phyloP scores from a whole-genome alignment of 2,329 filamentous ascomycete genomes.

The Ascochyta fabae region DNA sequence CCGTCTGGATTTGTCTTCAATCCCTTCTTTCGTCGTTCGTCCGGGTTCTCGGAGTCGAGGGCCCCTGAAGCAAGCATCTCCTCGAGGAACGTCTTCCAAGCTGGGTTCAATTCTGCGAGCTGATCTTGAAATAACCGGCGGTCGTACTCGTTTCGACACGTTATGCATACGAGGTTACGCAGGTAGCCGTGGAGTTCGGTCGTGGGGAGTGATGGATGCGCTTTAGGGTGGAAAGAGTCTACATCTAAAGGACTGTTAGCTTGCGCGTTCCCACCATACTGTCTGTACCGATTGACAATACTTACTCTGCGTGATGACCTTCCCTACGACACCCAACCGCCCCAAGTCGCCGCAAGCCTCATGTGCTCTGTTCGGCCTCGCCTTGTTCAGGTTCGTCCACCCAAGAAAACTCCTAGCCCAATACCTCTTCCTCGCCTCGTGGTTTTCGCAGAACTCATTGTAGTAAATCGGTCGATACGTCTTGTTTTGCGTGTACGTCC shows the following conservation, averaged over 20 bases:
- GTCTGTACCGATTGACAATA: neutral
- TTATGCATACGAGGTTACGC: conserved; percentile 78
- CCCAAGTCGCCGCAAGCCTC: conserved; percentile 76
- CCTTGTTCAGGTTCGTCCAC: conserved; percentile 81
- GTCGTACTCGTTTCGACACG: conserved; percentile 74
- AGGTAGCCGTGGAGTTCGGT: conserved; percentile 93
- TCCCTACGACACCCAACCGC: conserved; percentile 72
- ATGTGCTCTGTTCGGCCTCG: conserved; percentile 81
- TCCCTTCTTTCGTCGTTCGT: conserved; percentile 70
- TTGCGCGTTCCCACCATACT: neutral
- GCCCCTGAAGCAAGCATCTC: conserved; percentile 77
- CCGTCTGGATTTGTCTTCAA: conserved; percentile 91
- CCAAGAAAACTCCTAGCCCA: conserved; percentile 96
- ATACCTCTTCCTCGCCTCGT: conserved; percentile 88
- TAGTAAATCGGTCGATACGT: conserved; percentile 91
- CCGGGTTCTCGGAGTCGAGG: conserved; percentile 76
- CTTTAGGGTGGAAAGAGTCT: conserved; percentile 84
- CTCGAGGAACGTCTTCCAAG: conserved; percentile 79
- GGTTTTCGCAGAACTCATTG: conserved; percentile 81
- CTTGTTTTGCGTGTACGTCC: conserved; percentile 92
- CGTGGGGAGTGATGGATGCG: conserved; percentile 76
- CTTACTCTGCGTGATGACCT: conserved; percentile 83
- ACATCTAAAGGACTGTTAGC: conserved; percentile 63
- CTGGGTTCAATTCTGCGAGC: conserved; percentile 79
- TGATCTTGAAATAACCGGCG: conserved; percentile 77